Conservation (phyloP, 805 yeast genomes). For the Starmerella cellae region DNA sequence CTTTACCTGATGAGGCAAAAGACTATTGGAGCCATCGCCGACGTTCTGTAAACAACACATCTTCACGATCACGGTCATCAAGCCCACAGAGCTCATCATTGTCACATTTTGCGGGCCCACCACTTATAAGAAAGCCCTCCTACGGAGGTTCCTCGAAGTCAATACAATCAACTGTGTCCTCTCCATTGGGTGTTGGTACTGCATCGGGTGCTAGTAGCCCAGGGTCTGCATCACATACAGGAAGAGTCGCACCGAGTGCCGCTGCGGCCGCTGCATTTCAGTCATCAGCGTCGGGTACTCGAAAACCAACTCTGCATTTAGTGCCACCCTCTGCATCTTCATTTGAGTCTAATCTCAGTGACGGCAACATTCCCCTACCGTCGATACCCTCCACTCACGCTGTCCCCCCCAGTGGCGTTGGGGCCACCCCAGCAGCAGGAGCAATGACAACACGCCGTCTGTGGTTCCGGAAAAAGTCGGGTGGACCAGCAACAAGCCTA, state of each 20-base stretch:
- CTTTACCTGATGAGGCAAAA: neutral
- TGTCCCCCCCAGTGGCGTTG: neutral
- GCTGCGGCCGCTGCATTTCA: conserved; percentile 4
- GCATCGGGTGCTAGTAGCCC: neutral
- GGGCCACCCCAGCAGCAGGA: neutral
- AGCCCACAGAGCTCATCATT: neutral
- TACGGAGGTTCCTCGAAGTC: too few species aligned
- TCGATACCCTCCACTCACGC: too few species aligned
- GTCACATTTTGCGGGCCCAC: too few species aligned
- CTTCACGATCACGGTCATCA: neutral
- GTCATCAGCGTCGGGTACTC: neutral
- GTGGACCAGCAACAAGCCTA: conserved; percentile 51
- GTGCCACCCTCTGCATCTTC: conserved; percentile 3
- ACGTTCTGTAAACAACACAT: neutral
- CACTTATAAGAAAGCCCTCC: too few species aligned
- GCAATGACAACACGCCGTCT: conserved; percentile 7
- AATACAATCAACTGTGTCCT: too few species aligned
- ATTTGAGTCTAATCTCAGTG: neutral
- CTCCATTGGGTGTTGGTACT: neutral
- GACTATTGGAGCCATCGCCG: conserved; percentile 1
- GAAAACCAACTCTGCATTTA: conserved; percentile 1
- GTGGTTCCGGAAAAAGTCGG: conserved; percentile 21
- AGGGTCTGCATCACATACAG: neutral
- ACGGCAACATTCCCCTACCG: neutral
- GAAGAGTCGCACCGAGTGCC: neutral